phyloP scores from a whole-genome alignment of 495 filamentous ascomycete genomes.

The Podospora tetraspora region DNA sequence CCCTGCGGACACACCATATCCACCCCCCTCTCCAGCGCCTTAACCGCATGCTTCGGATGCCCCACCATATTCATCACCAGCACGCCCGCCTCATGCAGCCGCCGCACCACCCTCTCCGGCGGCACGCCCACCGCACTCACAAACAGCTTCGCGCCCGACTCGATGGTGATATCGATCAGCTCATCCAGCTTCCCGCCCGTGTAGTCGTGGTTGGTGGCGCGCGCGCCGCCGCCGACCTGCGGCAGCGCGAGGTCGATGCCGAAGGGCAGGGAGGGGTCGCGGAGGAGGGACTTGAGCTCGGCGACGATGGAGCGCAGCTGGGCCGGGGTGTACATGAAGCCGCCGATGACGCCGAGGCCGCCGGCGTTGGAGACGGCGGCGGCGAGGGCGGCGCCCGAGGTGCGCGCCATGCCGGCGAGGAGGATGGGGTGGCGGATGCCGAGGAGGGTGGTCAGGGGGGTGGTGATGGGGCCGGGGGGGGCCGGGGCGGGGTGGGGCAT shows the following conservation, averaged over 20 bases:
- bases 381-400: constrained; percentile 68
- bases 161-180: constrained; percentile 72
- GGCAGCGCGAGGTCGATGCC: constrained; percentile 85
- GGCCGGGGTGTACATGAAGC: constrained; percentile 74
- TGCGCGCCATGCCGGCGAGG: constrained; percentile 84
- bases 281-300: constrained; percentile 69
- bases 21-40: constrained; percentile 72
- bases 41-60: constrained; percentile 76
- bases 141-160: constrained; percentile 72
- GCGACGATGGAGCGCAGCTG: constrained; percentile 76
- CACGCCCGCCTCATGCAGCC: constrained; percentile 68
- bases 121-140: constrained; percentile 81
- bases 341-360: constrained; percentile 78
- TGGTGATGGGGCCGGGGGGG: constrained; percentile 52
- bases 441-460: constrained; percentile 69
- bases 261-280: constrained; percentile 62
- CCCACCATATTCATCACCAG: constrained; percentile 96
- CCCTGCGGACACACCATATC: constrained; percentile 84
- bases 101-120: constrained; percentile 59
- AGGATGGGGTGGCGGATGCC: constrained; percentile 76
- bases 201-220: constrained; percentile 90
- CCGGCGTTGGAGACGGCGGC: constrained; percentile 85
- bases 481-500: not conserved
- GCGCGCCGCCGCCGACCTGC: constrained; percentile 70
- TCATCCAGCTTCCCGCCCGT: constrained; percentile 77